Base-by-base conservation (phyloP, 805 yeast genomes). In the Saccharomycopsis malanga region DNA sequence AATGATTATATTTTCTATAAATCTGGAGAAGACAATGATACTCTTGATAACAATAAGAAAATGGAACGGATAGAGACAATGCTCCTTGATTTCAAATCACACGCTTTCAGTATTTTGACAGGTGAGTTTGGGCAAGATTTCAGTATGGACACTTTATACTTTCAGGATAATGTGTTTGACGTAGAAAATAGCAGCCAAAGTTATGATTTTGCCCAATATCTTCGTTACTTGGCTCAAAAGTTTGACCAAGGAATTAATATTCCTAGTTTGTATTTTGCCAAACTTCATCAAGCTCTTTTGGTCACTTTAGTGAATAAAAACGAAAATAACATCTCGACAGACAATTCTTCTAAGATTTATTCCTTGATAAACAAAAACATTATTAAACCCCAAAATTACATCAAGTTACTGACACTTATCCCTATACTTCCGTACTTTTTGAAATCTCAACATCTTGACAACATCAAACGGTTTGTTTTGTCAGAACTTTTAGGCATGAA, bases 401-500 rank as follows among this genome's bases (percentile, higher is more conserved):
- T 46, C 21, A 18, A 45, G 25, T 14, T 40, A 18, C 32, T 38
- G 14, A 20, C 42, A 17, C 6, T 43, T 12, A 15, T 38, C 9
- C 51, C 51, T 6, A n/a, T 40, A n/a, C 21, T 42, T 20, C 34
- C 20, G 18, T 9, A 3, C 22, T 15, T 43, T 24, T 20, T 50
- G 30, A 24, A 5, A 12, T 27, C 24, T 4, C 20, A 37, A n/a
- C 38, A 47, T 10, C 18, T 42, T 27, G 51, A 46, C 17, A 34
- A 24, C 7, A 29, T 50, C 30, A 43, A 21, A 24, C 46, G 44
- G 32, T 30, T 34, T n/a, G 24, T 47, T 10, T 15, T 44, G 14
- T 46, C 52, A 5, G 48, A 47, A 23, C n/a, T 47, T 21, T 35
- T 50, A 27, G 48, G 45, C 10, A 20, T 29, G 25, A 37, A 40